Conservation (phyloP, 306 rosid genomes). For the Lagenaria siceraria region DNA sequence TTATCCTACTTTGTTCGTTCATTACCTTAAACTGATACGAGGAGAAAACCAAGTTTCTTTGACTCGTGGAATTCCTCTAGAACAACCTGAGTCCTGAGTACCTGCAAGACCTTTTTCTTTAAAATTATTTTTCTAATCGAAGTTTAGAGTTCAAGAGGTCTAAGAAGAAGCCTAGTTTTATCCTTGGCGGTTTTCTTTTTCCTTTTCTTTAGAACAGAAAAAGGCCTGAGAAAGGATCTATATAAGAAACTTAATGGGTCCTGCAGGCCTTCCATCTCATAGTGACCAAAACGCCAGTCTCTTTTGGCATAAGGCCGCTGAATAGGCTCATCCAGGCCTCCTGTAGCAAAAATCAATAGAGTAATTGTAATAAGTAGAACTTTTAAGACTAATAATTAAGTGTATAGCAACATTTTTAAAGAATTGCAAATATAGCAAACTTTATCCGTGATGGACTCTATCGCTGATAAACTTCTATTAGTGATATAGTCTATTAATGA, state of each 20-base stretch:
- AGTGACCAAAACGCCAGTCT: slow-evolving; percentile 96
- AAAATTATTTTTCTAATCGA: neutral
- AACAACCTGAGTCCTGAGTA: neutral
- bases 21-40: neutral
- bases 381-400: no score
- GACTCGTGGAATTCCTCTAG: neutral
- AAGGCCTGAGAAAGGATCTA: slow-evolving; percentile 38
- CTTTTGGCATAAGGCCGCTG: slow-evolving; percentile 52
- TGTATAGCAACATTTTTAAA: no score
- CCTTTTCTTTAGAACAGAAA: slow-evolving; percentile 15
- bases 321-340: slow-evolving; percentile 82
- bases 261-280: slow-evolving; percentile 87
- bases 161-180: slow-evolving; percentile 32
- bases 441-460: no score
- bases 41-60: neutral
- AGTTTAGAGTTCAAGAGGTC: slow-evolving; percentile 34
- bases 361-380: no score
- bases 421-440: no score
- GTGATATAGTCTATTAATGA: no score
- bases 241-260: slow-evolving; percentile 60
- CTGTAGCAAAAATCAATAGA: slow-evolving; percentile 22
- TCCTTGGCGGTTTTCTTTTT: slow-evolving; percentile 32
- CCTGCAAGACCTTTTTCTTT: neutral
- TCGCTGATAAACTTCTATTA: no score
- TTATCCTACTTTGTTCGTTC: neutral